Percentiles rank a stretch among this genome's conserved stretches.
These are phyloP conservation scores for Aspergillus fumigatiaffinis DNA, from an alignment of 2,329 filamentous ascomycete species.

Conservation along the genomic window DNA sequence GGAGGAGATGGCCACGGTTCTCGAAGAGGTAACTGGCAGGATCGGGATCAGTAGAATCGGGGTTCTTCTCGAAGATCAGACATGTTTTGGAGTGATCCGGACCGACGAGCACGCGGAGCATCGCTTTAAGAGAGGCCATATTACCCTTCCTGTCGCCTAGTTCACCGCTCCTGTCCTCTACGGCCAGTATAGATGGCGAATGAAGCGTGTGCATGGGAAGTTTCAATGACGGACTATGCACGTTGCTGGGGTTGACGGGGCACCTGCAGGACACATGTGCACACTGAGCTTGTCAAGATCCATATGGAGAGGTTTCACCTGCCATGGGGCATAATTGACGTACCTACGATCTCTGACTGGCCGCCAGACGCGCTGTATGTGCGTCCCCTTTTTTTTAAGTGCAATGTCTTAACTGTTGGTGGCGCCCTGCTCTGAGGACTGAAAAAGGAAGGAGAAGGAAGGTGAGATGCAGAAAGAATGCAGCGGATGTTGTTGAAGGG, in stretches of 20 bases:
- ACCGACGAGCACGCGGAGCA: conserved; percentile 12
- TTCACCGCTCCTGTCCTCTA: conserved; percentile 25
- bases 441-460: neutral
- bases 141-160: conserved; percentile 5
- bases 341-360: conserved; percentile 2
- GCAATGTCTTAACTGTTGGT: conserved; percentile 4
- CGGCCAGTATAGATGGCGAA: conserved; percentile 4
- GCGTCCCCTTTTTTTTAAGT: neutral
- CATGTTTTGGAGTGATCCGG: conserved; percentile 7
- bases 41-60: conserved; percentile 2
- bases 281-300: conserved; percentile 14
- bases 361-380: neutral
- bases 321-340: conserved; percentile 5
- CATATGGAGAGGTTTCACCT: conserved; percentile 23
- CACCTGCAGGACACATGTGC: conserved; percentile 23
- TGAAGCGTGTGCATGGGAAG: conserved; percentile 5
- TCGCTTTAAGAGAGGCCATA: conserved; percentile 17
- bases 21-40: neutral
- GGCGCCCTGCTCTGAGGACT: neutral
- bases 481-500: neutral
- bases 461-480: neutral
- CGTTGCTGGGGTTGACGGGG: conserved; percentile 19
- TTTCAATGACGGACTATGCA: conserved; percentile 13
- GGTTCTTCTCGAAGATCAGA: conserved; percentile 4
- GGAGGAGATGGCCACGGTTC: neutral